Evolutionary conservation across 1,284 basidiomycete species (phyloP), one percentile per base, ranked within the genome.

Genomic region (Puccinia novopanici): DNA sequence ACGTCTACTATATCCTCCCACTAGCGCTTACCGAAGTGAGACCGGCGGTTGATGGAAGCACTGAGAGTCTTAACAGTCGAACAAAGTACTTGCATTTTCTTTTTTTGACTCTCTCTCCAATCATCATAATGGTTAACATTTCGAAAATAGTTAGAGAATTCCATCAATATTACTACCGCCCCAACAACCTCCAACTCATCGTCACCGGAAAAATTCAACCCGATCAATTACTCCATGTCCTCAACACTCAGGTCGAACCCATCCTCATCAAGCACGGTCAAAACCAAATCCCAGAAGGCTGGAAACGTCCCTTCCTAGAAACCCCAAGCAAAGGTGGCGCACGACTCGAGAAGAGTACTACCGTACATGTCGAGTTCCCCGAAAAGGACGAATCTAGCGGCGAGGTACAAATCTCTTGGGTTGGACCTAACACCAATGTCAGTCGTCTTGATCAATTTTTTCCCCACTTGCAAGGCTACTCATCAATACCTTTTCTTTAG

Each of bases 381-480:
- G 97, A 98, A 86, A 91, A 94, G 86, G 96, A 99, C 85, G 97
- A 99, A 88, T 94, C 92, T 81, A 89, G 94, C 82, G 96, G 97
- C 57, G 95, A 98, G 87, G 85, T 98, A 9, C 88, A 90, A 65
- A 89, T 98, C 80, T 90, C 88, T 27, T 97, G 91, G 88, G 88
- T 93, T 82, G 95, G 96, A 1, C 93, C 92, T 48, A 85, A 19
- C 90, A 89, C 79, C 89, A 92, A 81, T 93, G 92, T 85, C 85
- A 95, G 78, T 90, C 92, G 4, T 19, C 50, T 2, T 0, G 0
- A 1, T 54, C 79, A 77, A 82, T 84, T 0, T 48, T 3, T 30
- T 24, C 4, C 42, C 3, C 3, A n/a, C 0, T 9, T 45, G 52
- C 3, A 48, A 15, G 9, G 2, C 3, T 2, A 59, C 2, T 19